Percentiles rank a stretch among this genome's conserved stretches.
These are phyloP conservation scores for Bathelium albidoporum DNA, from an alignment of 495 filamentous ascomycete genomes.

Conservation along the genomic window DNA sequence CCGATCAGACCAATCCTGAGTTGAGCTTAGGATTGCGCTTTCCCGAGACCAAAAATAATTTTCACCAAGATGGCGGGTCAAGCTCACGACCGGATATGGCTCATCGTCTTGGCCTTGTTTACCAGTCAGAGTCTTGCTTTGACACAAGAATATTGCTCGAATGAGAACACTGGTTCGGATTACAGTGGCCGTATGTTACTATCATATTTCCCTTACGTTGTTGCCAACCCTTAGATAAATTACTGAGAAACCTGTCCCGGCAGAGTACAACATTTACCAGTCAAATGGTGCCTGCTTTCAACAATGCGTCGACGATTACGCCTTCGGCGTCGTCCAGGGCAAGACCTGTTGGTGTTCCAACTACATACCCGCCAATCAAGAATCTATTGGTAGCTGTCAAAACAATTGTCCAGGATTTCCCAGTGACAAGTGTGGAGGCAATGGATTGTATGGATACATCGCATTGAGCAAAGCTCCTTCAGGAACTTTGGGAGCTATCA, in stretches of 20 bases:
- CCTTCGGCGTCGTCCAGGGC: conserved; percentile 56
- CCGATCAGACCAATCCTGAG: neutral
- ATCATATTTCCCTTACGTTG: neutral
- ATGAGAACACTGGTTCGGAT: conserved; percentile 20
- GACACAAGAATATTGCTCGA: conserved; percentile 18
- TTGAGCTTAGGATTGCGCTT: neutral
- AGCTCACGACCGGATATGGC: neutral
- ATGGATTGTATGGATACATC: conserved; percentile 53
- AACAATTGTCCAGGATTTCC: conserved; percentile 57
- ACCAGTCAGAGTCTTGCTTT: neutral
- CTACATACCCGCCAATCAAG: conserved; percentile 44
- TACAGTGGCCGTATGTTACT: conserved; percentile 6
- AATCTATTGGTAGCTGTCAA: conserved; percentile 41
- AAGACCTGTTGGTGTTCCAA: conserved; percentile 69
- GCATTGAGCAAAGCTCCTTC: conserved; percentile 35
- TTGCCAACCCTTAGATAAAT: neutral
- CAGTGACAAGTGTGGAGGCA: conserved; percentile 52
- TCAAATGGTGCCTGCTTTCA: conserved; percentile 53
- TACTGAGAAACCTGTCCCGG: conserved; percentile 1
- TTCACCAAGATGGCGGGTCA: neutral
- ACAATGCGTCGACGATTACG: conserved; percentile 47
- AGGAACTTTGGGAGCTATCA: conserved; percentile 34
- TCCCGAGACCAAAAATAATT: neutral
- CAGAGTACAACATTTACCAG: conserved; percentile 49
- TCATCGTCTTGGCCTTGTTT: neutral